Conservation (phyloP, 2,329 filamentous ascomycete genomes). For the Teratosphaeria nubilosa region DNA sequence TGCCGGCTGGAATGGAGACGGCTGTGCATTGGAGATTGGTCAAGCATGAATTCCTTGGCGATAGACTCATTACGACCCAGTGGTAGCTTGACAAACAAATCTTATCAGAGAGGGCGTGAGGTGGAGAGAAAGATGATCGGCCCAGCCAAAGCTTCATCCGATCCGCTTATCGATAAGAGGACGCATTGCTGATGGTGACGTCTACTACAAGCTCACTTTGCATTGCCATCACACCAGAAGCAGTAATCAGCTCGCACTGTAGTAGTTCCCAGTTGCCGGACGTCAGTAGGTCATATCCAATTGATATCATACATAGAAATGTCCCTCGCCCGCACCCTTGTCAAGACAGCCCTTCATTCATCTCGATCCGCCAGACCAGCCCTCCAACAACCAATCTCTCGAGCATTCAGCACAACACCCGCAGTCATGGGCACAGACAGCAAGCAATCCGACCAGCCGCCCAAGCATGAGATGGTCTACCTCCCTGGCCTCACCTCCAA, state of each 20-base stretch:
- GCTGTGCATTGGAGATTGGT: background rate
- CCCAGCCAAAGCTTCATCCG: too few species aligned
- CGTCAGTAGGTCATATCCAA: background rate
- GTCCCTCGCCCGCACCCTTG: background rate
- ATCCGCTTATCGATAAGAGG: background rate
- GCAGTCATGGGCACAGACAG: conserved; percentile 23
- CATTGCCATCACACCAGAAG: background rate
- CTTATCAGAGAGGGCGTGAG: too few species aligned
- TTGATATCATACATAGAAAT: background rate
- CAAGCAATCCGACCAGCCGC: conserved; percentile 22
- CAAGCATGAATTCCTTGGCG: background rate
- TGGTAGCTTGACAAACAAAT: too few species aligned
- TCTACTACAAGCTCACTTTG: background rate
- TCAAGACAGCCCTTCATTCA: background rate
- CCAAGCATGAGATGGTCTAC: conserved; percentile 47
- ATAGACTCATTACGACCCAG: too few species aligned
- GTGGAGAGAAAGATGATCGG: too few species aligned
- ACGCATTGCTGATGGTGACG: background rate
- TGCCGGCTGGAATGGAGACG: background rate
- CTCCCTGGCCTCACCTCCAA: conserved; percentile 47
- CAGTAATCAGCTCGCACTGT: background rate
- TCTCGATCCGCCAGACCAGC: background rate
- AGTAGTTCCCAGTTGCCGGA: background rate
- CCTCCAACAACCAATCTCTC: background rate
- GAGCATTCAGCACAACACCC: conserved; percentile 14